Evolutionary conservation across 805 yeast genomes (phyloP).

Genomic region (Ogataea degrootiae): DNA sequence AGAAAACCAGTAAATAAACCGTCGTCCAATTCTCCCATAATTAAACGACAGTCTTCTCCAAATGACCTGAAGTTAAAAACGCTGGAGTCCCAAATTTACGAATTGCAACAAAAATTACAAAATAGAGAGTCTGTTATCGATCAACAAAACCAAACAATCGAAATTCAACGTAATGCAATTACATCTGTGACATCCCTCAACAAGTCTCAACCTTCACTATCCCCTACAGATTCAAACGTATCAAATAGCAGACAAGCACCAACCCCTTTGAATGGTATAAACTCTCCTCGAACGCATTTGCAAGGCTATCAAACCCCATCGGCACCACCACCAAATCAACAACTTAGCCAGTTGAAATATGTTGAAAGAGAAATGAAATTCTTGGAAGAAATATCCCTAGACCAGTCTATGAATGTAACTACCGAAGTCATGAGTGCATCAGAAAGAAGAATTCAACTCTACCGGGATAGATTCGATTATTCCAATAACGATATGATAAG

Average conservation of each 20-base stretch:
- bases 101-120: conserved; percentile 10
- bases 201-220: no score
- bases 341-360: conserved; percentile 21
- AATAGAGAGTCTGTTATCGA: background rate
- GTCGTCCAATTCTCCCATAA: background rate
- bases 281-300: no score
- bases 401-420: conserved; percentile 39
- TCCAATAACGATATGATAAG: conserved; percentile 45
- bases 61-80: conserved; percentile 12
- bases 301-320: background rate
- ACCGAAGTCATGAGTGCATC: conserved; percentile 42
- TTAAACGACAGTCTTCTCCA: conserved; percentile 3
- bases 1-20: conserved; percentile 24
- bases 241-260: no score
- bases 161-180: background rate
- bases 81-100: conserved; percentile 24
- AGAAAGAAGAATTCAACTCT: conserved; percentile 35
- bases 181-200: background rate
- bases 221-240: no score
- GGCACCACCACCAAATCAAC: background rate
- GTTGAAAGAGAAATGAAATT: conserved; percentile 37
- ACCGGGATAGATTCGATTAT: conserved; percentile 22
- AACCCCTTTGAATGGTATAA: no score
- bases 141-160: background rate
- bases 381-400: conserved; percentile 30